Conservation (phyloP, 306 rosid genomes). For the Citrullus mucosospermus region DNA sequence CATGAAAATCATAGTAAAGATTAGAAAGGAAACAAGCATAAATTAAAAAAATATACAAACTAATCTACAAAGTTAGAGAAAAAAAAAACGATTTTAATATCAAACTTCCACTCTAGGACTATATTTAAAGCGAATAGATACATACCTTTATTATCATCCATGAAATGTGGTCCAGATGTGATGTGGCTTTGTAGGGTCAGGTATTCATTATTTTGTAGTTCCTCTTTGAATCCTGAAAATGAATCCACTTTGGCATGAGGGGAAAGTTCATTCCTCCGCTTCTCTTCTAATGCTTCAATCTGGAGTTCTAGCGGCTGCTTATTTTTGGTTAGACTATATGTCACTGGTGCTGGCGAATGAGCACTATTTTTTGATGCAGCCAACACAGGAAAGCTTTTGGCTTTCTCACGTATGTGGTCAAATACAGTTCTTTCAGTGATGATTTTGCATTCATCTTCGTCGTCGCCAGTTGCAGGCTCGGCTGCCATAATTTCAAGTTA, state of each 20-base stretch:
- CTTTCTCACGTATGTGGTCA: constrained; percentile 84
- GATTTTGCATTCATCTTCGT: constrained; percentile 42
- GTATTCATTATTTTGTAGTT: constrained; percentile 16
- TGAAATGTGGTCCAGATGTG: constrained; percentile 20
- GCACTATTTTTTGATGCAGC: constrained; percentile 26
- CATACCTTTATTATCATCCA: constrained; percentile 32
- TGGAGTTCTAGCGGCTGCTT: constrained; percentile 32
- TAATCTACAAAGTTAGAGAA: too few species aligned
- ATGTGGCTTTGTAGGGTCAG: constrained; percentile 13
- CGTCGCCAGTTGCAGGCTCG: constrained; percentile 22
- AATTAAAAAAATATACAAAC: too few species aligned
- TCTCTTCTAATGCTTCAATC: constrained; percentile 42
- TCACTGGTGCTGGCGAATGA: constrained; percentile 34
- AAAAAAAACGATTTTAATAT: too few species aligned
- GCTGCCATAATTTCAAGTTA: constrained; percentile 23
- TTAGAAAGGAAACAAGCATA: too few species aligned
- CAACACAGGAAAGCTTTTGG: constrained; percentile 48
- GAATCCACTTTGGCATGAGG: constrained; percentile 19
- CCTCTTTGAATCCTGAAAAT: constrained; percentile 21
- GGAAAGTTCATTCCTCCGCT: constrained; percentile 17
- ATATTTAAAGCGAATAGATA: background rate
- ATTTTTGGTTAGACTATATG: constrained; percentile 30
- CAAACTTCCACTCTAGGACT: too few species aligned
- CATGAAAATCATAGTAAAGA: too few species aligned
- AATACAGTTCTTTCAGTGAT: constrained; percentile 65